phyloP scores from a whole-genome alignment of 768 basidiomycete species.

The Podaxis sp. region DNA sequence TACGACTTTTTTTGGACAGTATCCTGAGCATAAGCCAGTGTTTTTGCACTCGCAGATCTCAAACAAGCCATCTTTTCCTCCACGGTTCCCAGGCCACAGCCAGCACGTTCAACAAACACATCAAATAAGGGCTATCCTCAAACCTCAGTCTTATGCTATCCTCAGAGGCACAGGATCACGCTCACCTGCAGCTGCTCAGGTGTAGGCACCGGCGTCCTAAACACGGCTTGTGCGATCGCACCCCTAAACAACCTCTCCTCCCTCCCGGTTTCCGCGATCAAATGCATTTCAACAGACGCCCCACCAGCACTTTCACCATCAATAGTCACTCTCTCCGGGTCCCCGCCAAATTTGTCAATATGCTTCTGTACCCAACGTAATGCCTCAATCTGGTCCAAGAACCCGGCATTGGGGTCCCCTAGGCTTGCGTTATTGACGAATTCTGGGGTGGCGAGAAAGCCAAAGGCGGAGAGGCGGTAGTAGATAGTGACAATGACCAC shows the following conservation, averaged over 20 bases:
- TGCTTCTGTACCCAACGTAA: constrained; percentile 64
- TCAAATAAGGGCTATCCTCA: constrained; percentile 47
- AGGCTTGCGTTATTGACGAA: constrained; percentile 32
- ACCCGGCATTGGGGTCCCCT: constrained; percentile 54
- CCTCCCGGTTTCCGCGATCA: constrained; percentile 39
- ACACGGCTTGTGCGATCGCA: constrained; percentile 66
- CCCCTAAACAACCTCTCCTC: constrained; percentile 43
- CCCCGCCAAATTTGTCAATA: constrained; percentile 64
- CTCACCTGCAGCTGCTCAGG: constrained; percentile 53
- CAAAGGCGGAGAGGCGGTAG: constrained; percentile 63
- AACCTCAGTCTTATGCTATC: background rate
- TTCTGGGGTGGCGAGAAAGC: constrained; percentile 58
- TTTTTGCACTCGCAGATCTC: constrained; percentile 48
- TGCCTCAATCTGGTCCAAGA: constrained; percentile 61
- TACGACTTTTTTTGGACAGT: constrained; percentile 42
- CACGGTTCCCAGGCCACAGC: constrained; percentile 42
- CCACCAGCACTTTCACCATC: constrained; percentile 65
- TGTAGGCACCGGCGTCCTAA: constrained; percentile 47
- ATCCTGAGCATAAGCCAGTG: constrained; percentile 56
- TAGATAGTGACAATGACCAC: constrained; percentile 67
- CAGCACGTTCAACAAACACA: constrained; percentile 47
- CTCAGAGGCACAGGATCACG: background rate
- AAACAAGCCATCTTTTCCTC: constrained; percentile 44
- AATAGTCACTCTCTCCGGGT: constrained; percentile 55
- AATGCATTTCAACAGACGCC: constrained; percentile 54